These are phyloP conservation scores for Begonia fuchsioides DNA, from an alignment of 306 rosid species.

Conservation along the genomic window DNA sequence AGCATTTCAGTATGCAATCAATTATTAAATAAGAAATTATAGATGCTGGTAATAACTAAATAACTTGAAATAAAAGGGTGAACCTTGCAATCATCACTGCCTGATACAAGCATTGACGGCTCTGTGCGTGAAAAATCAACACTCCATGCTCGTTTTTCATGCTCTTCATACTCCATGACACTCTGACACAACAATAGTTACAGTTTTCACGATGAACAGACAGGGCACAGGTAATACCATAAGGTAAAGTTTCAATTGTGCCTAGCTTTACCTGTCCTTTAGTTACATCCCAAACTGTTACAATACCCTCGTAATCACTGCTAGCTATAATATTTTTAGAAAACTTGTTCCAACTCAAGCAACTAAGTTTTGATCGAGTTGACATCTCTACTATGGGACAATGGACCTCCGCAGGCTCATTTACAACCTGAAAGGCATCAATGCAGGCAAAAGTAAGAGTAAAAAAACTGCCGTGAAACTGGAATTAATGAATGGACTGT, in stretches of 20 bases:
- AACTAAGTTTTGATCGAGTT: slow-evolving; percentile 92
- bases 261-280: slow-evolving; percentile 62
- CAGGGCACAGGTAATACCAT: slow-evolving; percentile 1
- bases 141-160: slow-evolving; percentile 99
- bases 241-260: not conserved
- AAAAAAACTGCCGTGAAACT: too few relatives aligned
- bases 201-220: not conserved
- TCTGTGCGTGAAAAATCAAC: slow-evolving; percentile 93
- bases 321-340: slow-evolving; percentile 91
- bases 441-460: slow-evolving; percentile 1
- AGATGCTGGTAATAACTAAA: too few relatives aligned
- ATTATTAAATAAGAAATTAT: not conserved
- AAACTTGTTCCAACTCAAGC: slow-evolving; percentile 95
- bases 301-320: slow-evolving; percentile 95
- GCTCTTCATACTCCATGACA: slow-evolving; percentile 96
- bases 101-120: slow-evolving; percentile 89
- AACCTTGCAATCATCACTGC: slow-evolving; percentile 99
- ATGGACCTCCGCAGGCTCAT: slow-evolving; percentile 75
- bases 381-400: slow-evolving; percentile 94
- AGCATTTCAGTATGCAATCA: not conserved
- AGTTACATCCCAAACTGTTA: slow-evolving; percentile 91
- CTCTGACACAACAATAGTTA: slow-evolving; percentile 31
- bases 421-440: slow-evolving; percentile 58
- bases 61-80: slow-evolving; percentile 1
- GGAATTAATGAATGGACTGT: too few relatives aligned